Evolutionary conservation across 2,329 filamentous ascomycete genomes (phyloP).

Genomic region (Sphaerostilbella broomeana): DNA sequence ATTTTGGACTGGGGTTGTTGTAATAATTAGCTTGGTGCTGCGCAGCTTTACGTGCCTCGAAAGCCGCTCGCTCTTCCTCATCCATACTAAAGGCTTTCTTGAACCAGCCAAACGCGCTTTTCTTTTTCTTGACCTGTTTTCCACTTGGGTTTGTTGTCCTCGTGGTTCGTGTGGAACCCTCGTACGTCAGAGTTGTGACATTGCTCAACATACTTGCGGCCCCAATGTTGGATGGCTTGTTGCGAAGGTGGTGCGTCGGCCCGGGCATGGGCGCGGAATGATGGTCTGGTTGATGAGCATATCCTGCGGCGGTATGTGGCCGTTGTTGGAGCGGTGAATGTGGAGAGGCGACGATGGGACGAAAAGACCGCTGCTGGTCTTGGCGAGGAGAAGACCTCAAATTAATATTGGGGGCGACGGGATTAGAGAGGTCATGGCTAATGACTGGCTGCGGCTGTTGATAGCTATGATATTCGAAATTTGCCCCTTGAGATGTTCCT

Average conservation of each 20-base stretch:
- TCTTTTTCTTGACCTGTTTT: conserved; percentile 56
- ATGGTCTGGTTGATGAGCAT: conserved; percentile 21
- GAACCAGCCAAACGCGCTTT: conserved; percentile 60
- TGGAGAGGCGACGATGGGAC: conserved; percentile 55
- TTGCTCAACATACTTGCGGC: conserved; percentile 52
- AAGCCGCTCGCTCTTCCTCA: conserved; percentile 55
- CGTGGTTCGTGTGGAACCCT: conserved; percentile 25
- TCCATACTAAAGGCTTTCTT: conserved; percentile 62
- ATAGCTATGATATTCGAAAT: conserved; percentile 35
- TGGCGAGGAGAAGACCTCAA: conserved; percentile 29
- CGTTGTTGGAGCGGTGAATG: conserved; percentile 57
- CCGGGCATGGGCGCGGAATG: conserved; percentile 24
- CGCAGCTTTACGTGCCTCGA: conserved; percentile 48
- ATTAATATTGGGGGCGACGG: conserved; percentile 20
- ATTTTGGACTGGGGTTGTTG: conserved; percentile 44
- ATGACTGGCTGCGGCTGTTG: conserved; percentile 27
- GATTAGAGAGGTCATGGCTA: conserved; percentile 24
- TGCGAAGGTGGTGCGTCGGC: conserved; percentile 36
- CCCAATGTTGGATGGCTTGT: conserved; percentile 47
- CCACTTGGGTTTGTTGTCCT: conserved; percentile 24
- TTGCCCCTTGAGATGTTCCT: conserved; percentile 45
- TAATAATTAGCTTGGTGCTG: conserved; percentile 43
- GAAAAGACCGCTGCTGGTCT: conserved; percentile 47
- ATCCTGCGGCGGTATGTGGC: conserved; percentile 44
- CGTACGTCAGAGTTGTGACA: conserved; percentile 41